These are phyloP conservation scores for Blastobotrys buckinghamii DNA, from an alignment of 1,139 yeast species.

Conservation along the genomic window DNA sequence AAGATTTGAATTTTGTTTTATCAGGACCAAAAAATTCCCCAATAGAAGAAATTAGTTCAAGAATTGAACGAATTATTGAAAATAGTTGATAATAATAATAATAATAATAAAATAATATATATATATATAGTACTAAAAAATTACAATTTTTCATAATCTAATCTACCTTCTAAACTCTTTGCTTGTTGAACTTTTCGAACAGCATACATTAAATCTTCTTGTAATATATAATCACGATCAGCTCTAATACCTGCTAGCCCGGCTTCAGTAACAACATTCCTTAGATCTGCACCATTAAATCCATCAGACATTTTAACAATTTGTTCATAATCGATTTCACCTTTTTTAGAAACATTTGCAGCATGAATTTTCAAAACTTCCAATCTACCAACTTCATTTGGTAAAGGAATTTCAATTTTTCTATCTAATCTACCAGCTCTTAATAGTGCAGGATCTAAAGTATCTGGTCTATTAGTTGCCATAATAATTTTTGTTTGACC, in stretches of 20 bases:
- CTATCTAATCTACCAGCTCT: constrained; percentile 99
- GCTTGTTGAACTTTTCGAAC: constrained; percentile 96
- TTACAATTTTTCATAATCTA: constrained; percentile 86
- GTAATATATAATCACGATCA: constrained; percentile 90
- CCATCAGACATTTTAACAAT: constrained; percentile 98
- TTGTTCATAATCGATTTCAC: constrained; percentile 96
- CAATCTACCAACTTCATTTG: constrained; percentile 93
- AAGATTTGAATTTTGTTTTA: constrained; percentile 5
- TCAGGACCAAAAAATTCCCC: background rate
- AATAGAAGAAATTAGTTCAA: background rate
- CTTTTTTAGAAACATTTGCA: constrained; percentile 76
- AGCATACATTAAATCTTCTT: constrained; percentile 94
- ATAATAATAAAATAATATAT: background rate
- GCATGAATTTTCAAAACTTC: constrained; percentile 96
- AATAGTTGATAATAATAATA: background rate
- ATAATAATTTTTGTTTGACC: constrained; percentile 97
- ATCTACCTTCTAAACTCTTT: constrained; percentile 93
- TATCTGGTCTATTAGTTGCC: constrained; percentile 99
- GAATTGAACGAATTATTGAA: background rate
- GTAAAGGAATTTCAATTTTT: constrained; percentile 92
- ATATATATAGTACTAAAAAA: background rate
- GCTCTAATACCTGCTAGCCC: constrained; percentile 98
- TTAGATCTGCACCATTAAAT: constrained; percentile 97
- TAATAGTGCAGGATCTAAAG: constrained; percentile 95
- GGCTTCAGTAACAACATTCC: constrained; percentile 98